Evolutionary conservation across 805 yeast species (phyloP).

Genomic region (Debaryomyces hansenii): DNA sequence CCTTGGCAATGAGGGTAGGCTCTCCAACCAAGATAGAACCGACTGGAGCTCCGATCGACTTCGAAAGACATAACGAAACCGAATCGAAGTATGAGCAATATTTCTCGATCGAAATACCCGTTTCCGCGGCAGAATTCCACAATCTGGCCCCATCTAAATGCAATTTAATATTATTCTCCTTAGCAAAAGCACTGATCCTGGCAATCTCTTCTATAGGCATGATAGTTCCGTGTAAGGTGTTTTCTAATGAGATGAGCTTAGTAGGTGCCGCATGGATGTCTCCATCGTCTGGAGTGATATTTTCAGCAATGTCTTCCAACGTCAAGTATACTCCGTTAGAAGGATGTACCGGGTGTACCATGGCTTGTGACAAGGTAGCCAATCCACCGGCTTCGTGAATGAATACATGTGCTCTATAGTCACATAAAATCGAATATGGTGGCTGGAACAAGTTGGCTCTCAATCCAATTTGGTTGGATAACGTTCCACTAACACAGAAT

Average conservation of each 20-base stretch:
- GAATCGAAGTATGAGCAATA: constrained; percentile 81
- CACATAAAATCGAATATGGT: constrained; percentile 84
- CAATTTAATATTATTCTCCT: constrained; percentile 53
- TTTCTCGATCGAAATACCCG: constrained; percentile 66
- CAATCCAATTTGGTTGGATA: constrained; percentile 85
- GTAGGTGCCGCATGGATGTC: constrained; percentile 92
- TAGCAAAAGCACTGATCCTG: constrained; percentile 70
- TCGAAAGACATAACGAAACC: constrained; percentile 86
- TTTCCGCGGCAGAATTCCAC: constrained; percentile 83
- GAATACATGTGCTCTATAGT: constrained; percentile 80
- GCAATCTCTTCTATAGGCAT: constrained; percentile 77
- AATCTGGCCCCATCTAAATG: constrained; percentile 96
- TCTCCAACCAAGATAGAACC: constrained; percentile 84
- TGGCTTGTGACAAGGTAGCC: constrained; percentile 85
- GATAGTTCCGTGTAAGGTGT: constrained; percentile 81
- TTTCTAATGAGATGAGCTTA: constrained; percentile 77
- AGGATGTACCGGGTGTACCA: constrained; percentile 84
- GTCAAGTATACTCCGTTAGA: constrained; percentile 75
- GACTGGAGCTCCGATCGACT: constrained; percentile 90
- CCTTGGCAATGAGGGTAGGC: constrained; percentile 56
- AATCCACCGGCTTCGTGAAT: constrained; percentile 89
- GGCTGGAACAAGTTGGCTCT: constrained; percentile 78
- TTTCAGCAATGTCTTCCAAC: constrained; percentile 69
- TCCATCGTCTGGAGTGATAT: constrained; percentile 67
- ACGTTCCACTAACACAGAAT: constrained; percentile 85